Conservation (phyloP, 2,329 filamentous ascomycete species). For the Ascomycota sp. region DNA sequence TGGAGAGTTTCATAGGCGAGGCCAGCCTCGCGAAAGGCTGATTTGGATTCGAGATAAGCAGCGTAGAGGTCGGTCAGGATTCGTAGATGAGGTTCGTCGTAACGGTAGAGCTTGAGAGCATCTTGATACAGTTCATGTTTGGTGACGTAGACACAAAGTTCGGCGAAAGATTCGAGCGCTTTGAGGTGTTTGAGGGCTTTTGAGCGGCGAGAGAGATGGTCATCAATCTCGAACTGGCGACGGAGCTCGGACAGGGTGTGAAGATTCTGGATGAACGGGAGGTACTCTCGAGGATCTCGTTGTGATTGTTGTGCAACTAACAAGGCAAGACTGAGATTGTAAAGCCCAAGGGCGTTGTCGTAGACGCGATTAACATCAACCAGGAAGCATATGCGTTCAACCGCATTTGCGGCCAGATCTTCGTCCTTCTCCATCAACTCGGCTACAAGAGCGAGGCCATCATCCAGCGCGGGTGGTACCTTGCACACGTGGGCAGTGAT, state of each 20-base stretch:
- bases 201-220: constrained; percentile 54
- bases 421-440: constrained; percentile 48
- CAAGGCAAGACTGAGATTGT: constrained; percentile 75
- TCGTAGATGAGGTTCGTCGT: constrained; percentile 46
- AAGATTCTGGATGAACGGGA: constrained; percentile 79
- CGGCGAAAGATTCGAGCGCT: constrained; percentile 51
- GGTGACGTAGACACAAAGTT: constrained; percentile 55
- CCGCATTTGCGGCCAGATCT: constrained; percentile 63
- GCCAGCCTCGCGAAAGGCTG: constrained; percentile 68
- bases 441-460: constrained; percentile 63
- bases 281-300: constrained; percentile 83
- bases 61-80: constrained; percentile 64
- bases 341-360: constrained; percentile 73
- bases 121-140: constrained; percentile 64
- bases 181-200: constrained; percentile 69
- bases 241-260: constrained; percentile 53
- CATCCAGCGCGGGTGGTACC: constrained; percentile 68
- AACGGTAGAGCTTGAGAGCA: constrained; percentile 66
- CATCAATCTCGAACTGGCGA: constrained; percentile 68
- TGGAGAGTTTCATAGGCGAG: constrained; percentile 75
- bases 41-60: constrained; percentile 51
- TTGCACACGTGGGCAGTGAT: constrained; percentile 94
- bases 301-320: constrained; percentile 91
- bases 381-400: constrained; percentile 95
- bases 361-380: constrained; percentile 86